Evolutionary conservation across 148 eudicot genomes (phyloP), one percentile per base, ranked within the genome.

Genomic region (Vaccinium macrocarpon): DNA sequence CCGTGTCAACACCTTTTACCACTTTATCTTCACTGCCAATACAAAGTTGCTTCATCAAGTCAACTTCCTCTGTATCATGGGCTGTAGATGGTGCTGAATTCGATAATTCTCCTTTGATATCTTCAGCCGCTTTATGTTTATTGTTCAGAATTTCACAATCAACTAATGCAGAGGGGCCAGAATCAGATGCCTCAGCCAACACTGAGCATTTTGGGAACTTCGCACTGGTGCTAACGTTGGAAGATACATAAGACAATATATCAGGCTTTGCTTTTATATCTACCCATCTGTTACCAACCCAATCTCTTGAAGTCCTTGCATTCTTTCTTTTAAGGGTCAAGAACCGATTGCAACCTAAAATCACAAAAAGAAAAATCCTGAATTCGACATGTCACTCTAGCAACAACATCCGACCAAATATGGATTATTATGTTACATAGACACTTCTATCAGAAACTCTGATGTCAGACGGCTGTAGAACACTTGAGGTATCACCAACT

Each of bases 231-330:
- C 32, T 78, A 46, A 62, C 2, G 50, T 12, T n/a, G 42, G 91
- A 76, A 71, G 84, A 46, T 35, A 90, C n/a, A 62, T 66, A 73
- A 49, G 83, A 49, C 56, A 76, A 86, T 49, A 88, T 56, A 51
- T 90, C 87, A 52, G 84, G 85, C 35, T 85, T 86, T 21, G 86
- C 64, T 81, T 78, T 87, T 27, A 90, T 38, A 19, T 80, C 83
- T 25, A 89, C 82, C 92, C 92, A 90, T 79, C 42, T 82, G n/a
- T 81, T 62, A 49, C 29, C 87, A 35, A 90, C n/a, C 92, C 92
- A 90, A 59, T 90, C 92, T 84, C 85, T 88, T 51, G 92, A 87
- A 9, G 51, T 42, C 78, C 92, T 87, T 6, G 66, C 46, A 46
- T 90, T 29, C 62, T 85, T 70, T 68, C 73, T 82, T 50, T 82